A percentile compares a stretch with the other conserved stretches of the same genome.
Evolutionary conservation across 352 stramenopile species (phyloP).

Genomic region (Globisporangium alternatum): DNA sequence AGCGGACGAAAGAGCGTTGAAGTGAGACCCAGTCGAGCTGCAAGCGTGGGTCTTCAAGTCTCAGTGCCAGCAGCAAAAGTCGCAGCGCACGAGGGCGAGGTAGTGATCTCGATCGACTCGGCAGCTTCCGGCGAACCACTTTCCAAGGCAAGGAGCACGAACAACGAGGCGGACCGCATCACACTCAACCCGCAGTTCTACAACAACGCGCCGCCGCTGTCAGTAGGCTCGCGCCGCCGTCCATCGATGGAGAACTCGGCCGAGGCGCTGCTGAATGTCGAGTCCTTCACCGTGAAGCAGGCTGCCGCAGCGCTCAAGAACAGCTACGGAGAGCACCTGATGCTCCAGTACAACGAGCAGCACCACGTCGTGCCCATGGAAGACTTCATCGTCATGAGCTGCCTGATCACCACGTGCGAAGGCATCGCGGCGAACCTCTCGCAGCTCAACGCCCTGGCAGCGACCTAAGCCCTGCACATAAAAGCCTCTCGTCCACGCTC

Average conservation of each 20-base stretch:
- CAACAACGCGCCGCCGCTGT: background rate
- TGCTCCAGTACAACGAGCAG: slow-evolving; percentile 30
- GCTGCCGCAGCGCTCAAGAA: slow-evolving; percentile 39
- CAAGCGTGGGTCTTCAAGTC: background rate
- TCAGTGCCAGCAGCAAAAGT: background rate
- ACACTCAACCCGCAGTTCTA: background rate
- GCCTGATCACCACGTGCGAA: slow-evolving; percentile 49
- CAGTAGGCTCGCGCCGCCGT: background rate
- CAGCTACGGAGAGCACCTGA: slow-evolving; percentile 41
- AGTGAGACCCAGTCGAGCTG: slow-evolving; percentile 13
- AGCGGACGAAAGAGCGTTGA: slow-evolving; percentile 28
- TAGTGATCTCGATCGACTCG: background rate
- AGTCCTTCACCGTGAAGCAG: slow-evolving; percentile 46
- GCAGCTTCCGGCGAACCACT: background rate
- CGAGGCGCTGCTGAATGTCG: slow-evolving; percentile 39
- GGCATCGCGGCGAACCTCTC: slow-evolving; percentile 50
- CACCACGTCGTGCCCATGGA: slow-evolving; percentile 44
- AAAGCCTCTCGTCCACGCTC: background rate
- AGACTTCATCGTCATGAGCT: slow-evolving; percentile 70
- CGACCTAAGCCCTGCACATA: slow-evolving; percentile 23
- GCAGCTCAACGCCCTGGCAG: slow-evolving; percentile 48
- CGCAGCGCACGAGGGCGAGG: background rate
- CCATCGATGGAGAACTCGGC: slow-evolving; percentile 13
- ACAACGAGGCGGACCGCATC: background rate
- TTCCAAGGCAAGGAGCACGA: background rate